Base-by-base conservation (phyloP, 2,329 filamentous ascomycete genomes). In the Septoria petroselini region DNA sequence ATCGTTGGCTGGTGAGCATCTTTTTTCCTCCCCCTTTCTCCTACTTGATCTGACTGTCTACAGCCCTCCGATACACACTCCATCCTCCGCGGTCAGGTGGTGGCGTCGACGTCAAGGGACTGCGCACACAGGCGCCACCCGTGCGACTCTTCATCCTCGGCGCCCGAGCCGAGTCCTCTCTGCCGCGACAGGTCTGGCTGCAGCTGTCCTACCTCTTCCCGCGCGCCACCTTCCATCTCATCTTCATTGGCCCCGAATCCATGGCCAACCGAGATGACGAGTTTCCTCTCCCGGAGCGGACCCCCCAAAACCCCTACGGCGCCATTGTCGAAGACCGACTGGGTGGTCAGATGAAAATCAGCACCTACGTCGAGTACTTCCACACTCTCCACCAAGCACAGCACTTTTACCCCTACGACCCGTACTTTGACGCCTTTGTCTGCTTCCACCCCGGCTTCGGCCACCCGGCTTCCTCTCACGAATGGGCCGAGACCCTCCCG, bases 351-450 rank as follows among this genome's bases (percentile, higher is more conserved):
- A 83, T 97, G 82, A 98, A 98, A 76, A 95, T 98, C 65, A 93
- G 86, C 68, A 98, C 94, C 0, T 95, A 91, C 64, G 91, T 97
- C 43, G 93, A 98, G 62, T 96, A 98, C 73, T 98, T 94, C 74
- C 91, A 98, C 71, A 97, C 88, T 2, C 81, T 98, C 61, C 91
- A 98, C 73, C 83, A 90, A 67, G 87, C 91, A 0, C 86, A 89
- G 40, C 81, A 91, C 66, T 98, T 97, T 73, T 83, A 87, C 50
- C 93, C 94, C 0, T 96, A 94, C 67, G 93, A 98, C 67, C 93
- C 93, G 1, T 98, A 98, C 73, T 95, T 98, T 69, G 93, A 98
- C 75, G 93, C 88, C 70, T 95, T 98, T 66, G 84, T 98, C 64
- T 80, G 96, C 43, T 98, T 97, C 77, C 94, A 98, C 65, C 94